Conservation (phyloP, 202 grass and related monocot genomes). For the Digitaria exilis region DNA sequence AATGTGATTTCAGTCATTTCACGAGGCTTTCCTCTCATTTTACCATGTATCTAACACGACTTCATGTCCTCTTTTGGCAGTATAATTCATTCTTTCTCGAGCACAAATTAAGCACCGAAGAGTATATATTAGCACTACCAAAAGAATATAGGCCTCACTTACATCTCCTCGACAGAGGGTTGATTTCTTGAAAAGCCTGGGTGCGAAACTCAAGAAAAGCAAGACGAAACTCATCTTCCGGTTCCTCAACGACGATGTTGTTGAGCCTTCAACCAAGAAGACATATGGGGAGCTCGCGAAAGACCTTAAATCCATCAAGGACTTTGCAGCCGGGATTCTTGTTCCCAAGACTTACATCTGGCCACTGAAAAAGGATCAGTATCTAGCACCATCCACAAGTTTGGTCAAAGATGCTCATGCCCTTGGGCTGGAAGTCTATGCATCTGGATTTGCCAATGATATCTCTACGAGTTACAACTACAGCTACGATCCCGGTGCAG, state of each 20-base stretch:
- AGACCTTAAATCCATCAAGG: conserved; percentile 69
- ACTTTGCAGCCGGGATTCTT: conserved; percentile 76
- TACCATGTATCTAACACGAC: conserved; percentile 31
- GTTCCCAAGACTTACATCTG: conserved; percentile 87
- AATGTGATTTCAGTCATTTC: conserved; percentile 17
- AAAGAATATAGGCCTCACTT: conserved; percentile 46
- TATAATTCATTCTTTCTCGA: conserved; percentile 60
- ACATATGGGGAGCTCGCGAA: conserved; percentile 66
- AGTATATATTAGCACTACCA: conserved; percentile 57
- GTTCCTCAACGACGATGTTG: conserved; percentile 50
- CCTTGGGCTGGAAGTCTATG: conserved; percentile 73
- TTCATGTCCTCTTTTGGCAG: conserved; percentile 50
- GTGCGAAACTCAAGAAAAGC: conserved; percentile 52
- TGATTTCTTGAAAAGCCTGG: conserved; percentile 73
- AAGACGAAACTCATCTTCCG: conserved; percentile 76
- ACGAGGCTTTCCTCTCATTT: background rate
- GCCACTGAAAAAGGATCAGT: conserved; percentile 65
- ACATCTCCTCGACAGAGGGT: conserved; percentile 90
- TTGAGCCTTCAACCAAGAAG: conserved; percentile 67
- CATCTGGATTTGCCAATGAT: conserved; percentile 79
- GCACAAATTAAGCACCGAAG: conserved; percentile 56
- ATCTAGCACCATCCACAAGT: conserved; percentile 60
- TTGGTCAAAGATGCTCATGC: conserved; percentile 82
- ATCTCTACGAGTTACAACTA: conserved; percentile 74
- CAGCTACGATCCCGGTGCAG: conserved; percentile 74